These are phyloP conservation scores for Azolla pinnata DNA, from an alignment of 75 land plant species.

Conservation along the genomic window DNA sequence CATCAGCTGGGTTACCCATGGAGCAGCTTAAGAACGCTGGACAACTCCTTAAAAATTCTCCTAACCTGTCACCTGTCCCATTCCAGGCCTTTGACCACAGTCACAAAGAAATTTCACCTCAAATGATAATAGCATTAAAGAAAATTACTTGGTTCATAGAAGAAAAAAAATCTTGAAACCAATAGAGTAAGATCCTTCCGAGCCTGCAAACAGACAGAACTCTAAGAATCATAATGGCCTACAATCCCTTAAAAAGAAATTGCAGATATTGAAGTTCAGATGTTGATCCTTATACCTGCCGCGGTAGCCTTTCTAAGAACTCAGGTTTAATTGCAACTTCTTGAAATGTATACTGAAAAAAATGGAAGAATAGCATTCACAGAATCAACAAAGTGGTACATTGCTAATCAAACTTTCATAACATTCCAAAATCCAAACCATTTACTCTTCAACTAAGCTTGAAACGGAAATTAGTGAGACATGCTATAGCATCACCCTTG, in stretches of 20 bases:
- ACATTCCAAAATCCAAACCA: too few relatives aligned
- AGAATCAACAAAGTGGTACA: neutral
- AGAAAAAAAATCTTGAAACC: conserved; percentile 77
- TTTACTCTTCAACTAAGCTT: too few relatives aligned
- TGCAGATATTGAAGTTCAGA: neutral
- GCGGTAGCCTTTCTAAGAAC: conserved; percentile 45
- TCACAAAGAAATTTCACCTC: conserved; percentile 6
- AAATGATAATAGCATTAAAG: too few relatives aligned
- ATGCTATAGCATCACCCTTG: too few relatives aligned
- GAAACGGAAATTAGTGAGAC: too few relatives aligned
- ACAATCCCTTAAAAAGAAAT: conserved; percentile 1
- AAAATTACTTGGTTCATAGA: conserved; percentile 63
- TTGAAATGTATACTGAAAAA: conserved; percentile 75
- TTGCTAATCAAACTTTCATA: neutral
- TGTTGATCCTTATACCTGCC: conserved; percentile 19
- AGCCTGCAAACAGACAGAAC: conserved; percentile 38
- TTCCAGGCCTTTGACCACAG: too few relatives aligned
- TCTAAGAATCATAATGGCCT: conserved; percentile 1
- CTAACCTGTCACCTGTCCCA: conserved; percentile 64
- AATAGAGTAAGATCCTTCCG: conserved; percentile 64
- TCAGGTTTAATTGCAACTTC: conserved; percentile 54
- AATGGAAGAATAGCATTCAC: neutral
- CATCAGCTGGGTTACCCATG: conserved; percentile 67
- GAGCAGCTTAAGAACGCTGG: conserved; percentile 51
- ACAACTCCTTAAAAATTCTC: conserved; percentile 49